A percentile compares a stretch with the other conserved stretches of the same genome.
Evolutionary conservation across 805 yeast genomes (phyloP).

Genomic region (Nakazawaea populi): DNA sequence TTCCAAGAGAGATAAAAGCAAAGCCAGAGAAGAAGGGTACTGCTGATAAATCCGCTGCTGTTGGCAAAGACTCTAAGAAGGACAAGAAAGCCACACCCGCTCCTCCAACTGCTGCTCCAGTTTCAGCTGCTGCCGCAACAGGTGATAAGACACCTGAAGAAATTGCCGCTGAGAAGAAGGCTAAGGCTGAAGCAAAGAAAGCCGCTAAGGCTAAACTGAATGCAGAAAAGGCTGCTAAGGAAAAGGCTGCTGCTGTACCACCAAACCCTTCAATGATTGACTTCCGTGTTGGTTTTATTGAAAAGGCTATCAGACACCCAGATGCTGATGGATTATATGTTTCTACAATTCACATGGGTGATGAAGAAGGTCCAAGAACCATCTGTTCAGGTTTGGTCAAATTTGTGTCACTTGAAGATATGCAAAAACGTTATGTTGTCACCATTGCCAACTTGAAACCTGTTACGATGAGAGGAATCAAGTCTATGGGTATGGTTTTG

Average conservation of each 20-base stretch:
- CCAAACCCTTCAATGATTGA: constrained; percentile 84
- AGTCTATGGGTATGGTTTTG: constrained; percentile 93
- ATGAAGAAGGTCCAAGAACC: constrained; percentile 94
- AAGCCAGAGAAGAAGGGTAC: constrained; percentile 21
- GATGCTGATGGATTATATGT: constrained; percentile 96
- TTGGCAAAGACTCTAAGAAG: constrained; percentile 18
- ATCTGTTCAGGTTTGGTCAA: constrained; percentile 96
- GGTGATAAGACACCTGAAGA: constrained; percentile 30
- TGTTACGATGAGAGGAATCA: constrained; percentile 95
- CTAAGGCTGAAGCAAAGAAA: constrained; percentile 40
- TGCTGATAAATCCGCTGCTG: constrained; percentile 13
- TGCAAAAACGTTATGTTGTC: constrained; percentile 91
- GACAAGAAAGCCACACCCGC: constrained; percentile 4
- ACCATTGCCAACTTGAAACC: constrained; percentile 96
- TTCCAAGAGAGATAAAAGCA: constrained; percentile 46
- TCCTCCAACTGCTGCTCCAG: constrained; percentile 2
- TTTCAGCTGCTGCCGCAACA: constrained; percentile 12
- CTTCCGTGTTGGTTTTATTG: constrained; percentile 92
- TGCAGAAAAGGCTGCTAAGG: constrained; percentile 45
- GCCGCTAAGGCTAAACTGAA: constrained; percentile 53
- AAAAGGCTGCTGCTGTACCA: constrained; percentile 51
- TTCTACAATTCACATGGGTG: constrained; percentile 95
- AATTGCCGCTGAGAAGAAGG: constrained; percentile 46
- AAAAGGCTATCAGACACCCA: constrained; percentile 95
- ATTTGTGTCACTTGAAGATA: constrained; percentile 81